A percentile compares a stretch with the other conserved stretches of the same genome.
Evolutionary conservation across 31 red algal species (phyloP).

Genomic region (Odonthalia washingtoniensis): DNA sequence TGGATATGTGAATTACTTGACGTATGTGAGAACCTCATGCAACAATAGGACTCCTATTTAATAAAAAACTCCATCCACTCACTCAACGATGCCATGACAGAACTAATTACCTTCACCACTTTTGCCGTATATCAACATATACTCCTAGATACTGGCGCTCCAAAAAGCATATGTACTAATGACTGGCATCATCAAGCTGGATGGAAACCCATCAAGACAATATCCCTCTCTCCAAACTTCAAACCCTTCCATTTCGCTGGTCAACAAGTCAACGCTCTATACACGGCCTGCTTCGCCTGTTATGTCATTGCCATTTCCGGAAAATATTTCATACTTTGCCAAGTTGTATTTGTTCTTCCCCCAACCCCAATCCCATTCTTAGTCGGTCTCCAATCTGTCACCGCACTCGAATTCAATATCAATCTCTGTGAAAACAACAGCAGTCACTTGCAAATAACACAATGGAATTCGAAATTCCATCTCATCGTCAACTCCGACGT

Average conservation of each 20-base stretch:
- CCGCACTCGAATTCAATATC: not conserved
- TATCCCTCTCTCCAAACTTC: not conserved
- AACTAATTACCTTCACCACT: too few species aligned
- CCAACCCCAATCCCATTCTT: slow-evolving; percentile 52
- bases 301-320: not conserved
- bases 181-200: not conserved
- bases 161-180: not conserved
- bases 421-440: slow-evolving; percentile 18
- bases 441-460: slow-evolving; percentile 24
- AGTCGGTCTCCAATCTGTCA: slow-evolving; percentile 1
- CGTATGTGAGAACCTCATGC: too few species aligned
- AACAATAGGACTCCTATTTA: too few species aligned
- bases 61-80: too few species aligned
- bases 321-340: slow-evolving; percentile 5
- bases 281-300: not conserved
- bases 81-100: too few species aligned
- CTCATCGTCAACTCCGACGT: slow-evolving; percentile 28
- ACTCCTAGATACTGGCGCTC: not conserved
- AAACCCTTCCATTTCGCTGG: not conserved
- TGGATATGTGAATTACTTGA: too few species aligned
- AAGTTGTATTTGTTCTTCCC: slow-evolving; percentile 47
- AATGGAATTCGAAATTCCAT: not conserved
- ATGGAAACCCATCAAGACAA: not conserved
- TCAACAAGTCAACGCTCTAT: not conserved
- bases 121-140: not conserved